These are phyloP conservation scores for Trichoderma koningiopsis DNA, from an alignment of 2,329 filamentous ascomycete species.

Conservation along the genomic window DNA sequence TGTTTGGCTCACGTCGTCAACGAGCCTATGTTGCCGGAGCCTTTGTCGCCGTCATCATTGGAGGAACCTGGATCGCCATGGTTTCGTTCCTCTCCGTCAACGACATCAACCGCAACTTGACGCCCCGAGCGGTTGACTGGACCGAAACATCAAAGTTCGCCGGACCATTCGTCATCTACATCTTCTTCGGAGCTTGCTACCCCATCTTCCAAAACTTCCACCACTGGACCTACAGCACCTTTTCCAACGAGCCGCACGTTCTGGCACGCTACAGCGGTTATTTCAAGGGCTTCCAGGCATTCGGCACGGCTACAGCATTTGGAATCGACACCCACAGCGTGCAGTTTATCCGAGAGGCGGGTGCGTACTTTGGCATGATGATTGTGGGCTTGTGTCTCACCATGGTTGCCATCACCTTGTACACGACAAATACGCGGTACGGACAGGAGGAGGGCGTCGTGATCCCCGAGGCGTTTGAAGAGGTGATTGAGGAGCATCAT, in stretches of 20 bases:
- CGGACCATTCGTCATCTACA: conserved; percentile 26
- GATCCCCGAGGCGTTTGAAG: conserved; percentile 23
- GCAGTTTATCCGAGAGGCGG: conserved; percentile 21
- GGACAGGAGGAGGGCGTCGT: conserved; percentile 23
- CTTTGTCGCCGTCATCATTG: conserved; percentile 19
- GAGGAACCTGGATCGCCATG: conserved; percentile 27
- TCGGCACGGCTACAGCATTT: conserved; percentile 25
- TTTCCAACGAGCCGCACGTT: conserved; percentile 26
- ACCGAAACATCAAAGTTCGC: conserved; percentile 22
- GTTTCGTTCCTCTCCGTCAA: conserved; percentile 22
- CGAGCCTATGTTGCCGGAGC: conserved; percentile 19
- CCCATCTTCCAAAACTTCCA: conserved; percentile 27
- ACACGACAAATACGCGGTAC: conserved; percentile 19
- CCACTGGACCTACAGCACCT: conserved; percentile 25
- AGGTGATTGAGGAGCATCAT: neutral
- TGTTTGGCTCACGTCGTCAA: conserved; percentile 15
- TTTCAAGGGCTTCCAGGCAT: conserved; percentile 25
- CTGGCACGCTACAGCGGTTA: conserved; percentile 25
- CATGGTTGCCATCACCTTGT: conserved; percentile 11
- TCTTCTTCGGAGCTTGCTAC: conserved; percentile 24
- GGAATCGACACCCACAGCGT: conserved; percentile 23
- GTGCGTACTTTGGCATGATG: conserved; percentile 23
- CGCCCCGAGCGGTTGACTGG: conserved; percentile 22
- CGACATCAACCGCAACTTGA: conserved; percentile 18
- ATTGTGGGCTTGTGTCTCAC: conserved; percentile 15